Percentiles rank a stretch among this genome's conserved stretches.
These are phyloP conservation scores for Oligophagozyma castellii DNA, from an alignment of 1,139 yeast species.

Conservation along the genomic window DNA sequence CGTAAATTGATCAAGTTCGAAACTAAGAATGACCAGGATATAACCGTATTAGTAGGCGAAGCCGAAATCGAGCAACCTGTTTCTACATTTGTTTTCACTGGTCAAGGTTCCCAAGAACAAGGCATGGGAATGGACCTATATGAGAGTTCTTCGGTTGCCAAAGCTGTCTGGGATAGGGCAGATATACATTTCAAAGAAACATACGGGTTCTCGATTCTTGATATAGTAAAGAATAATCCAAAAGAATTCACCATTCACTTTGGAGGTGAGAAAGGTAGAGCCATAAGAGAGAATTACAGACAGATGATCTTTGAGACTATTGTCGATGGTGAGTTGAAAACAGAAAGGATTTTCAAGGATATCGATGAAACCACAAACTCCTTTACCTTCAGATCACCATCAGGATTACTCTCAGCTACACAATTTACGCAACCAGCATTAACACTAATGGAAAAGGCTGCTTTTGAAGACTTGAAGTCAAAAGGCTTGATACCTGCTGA, in stretches of 20 bases:
- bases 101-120: slow-evolving; percentile 99
- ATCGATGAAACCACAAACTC: slow-evolving; percentile 73
- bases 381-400: slow-evolving; percentile 80
- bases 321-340: slow-evolving; percentile 67
- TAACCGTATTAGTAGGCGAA: slow-evolving; percentile 76
- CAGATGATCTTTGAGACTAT: slow-evolving; percentile 97
- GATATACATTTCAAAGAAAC: slow-evolving; percentile 83
- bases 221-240: slow-evolving; percentile 93
- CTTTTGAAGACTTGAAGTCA: slow-evolving; percentile 92
- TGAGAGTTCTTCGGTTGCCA: slow-evolving; percentile 81
- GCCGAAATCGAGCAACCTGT: slow-evolving; percentile 98
- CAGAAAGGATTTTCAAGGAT: slow-evolving; percentile 91
- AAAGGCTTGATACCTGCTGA: slow-evolving; percentile 92
- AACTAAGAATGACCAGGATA: slow-evolving; percentile 71
- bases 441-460: slow-evolving; percentile 98
- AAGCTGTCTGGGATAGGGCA: slow-evolving; percentile 95
- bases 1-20: slow-evolving; percentile 92
- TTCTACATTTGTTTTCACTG: slow-evolving; percentile 93
- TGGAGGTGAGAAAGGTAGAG: slow-evolving; percentile 96
- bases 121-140: slow-evolving; percentile 99
- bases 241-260: slow-evolving; percentile 89
- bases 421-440: slow-evolving; percentile 99
- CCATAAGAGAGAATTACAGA: slow-evolving; percentile 85
- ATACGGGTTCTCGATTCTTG: slow-evolving; percentile 92
- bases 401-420: slow-evolving; percentile 93